Base-by-base conservation (phyloP, 2,329 filamentous ascomycete species). In the Elsinoe batatas region DNA sequence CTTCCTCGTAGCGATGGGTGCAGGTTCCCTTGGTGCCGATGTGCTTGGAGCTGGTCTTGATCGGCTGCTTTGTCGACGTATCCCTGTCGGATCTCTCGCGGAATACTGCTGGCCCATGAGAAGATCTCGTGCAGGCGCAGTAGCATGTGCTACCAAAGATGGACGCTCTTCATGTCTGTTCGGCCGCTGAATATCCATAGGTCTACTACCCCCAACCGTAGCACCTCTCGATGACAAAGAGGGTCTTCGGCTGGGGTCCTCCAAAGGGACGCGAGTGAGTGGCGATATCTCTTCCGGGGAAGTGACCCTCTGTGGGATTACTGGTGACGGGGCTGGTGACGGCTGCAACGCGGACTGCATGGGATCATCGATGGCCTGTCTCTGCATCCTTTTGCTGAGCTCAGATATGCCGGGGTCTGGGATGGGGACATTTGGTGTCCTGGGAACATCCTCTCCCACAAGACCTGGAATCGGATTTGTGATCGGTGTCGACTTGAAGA, bases 401-500 rank as follows among this genome's bases (percentile, higher is more conserved):
- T 67, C 66, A 3, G 64, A 66, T 12, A 64, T 61, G 13, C 51
- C 56, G 30, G 57, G 53, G 17, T 64, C 62, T 22, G 62, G 59
- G 12, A 62, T 61, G 20, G 62, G 55, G 12, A 58, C 53, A 18
- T 56, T 63, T 30, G 65, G 59, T 11, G 54, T 57, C 26, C 61
- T 60, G n/a, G 64, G 61, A 44, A 60, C 58, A 56, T 70, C 68
- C 56, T 95, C 88, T 40, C 84, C 85, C 5, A 90, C 83, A 30
- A 95, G 74, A 5, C 85, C 87, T 0, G 90, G 89, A 63, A 96
- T 96, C 3, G 84, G 79, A 17, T 79, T 79, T 11, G 79, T 81
- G 53, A 95, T 81, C 30, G 93, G 83, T 30, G 78, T 72, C 65
- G 91, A 84, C 13, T 74, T 75, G 71, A 97, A 97, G 68, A 96